Conservation (phyloP, 148 eudicot species). For the Gaultheria prostrata region DNA sequence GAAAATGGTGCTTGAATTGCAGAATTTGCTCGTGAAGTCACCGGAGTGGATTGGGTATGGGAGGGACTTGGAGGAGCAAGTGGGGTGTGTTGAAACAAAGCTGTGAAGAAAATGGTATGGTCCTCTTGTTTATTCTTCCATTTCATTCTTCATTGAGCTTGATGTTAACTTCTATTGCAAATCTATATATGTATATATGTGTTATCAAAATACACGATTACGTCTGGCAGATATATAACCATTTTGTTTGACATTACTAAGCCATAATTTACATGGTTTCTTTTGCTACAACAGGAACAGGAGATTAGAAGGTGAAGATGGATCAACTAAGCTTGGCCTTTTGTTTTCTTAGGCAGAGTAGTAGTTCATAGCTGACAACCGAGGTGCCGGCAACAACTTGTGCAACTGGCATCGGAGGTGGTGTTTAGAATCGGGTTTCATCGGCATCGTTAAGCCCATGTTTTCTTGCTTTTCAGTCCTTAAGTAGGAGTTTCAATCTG, state of each 20-base stretch:
- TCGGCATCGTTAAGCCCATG: not conserved
- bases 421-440: not conserved
- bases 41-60: slow-evolving; percentile 15
- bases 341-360: not conserved
- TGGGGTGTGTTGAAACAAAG: slow-evolving; percentile 21
- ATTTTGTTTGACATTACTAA: not conserved
- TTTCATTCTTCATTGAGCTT: not conserved
- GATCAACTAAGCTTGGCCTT: not conserved
- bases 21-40: slow-evolving; percentile 42
- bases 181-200: not conserved
- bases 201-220: not conserved
- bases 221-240: not conserved
- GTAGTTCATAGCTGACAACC: not conserved
- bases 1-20: slow-evolving; percentile 40
- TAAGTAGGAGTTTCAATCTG: not conserved
- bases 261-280: not conserved
- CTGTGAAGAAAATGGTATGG: not conserved
- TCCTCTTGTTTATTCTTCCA: not conserved
- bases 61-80: slow-evolving; percentile 27
- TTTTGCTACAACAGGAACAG: slow-evolving; percentile 1
- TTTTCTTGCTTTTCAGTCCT: not conserved
- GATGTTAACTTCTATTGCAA: not conserved
- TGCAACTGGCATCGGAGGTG: not conserved
- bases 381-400: not conserved
- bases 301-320: slow-evolving; percentile 9